These are phyloP conservation scores for Takashimella tepidaria DNA, from an alignment of 1,284 basidiomycete genomes.

Conservation along the genomic window DNA sequence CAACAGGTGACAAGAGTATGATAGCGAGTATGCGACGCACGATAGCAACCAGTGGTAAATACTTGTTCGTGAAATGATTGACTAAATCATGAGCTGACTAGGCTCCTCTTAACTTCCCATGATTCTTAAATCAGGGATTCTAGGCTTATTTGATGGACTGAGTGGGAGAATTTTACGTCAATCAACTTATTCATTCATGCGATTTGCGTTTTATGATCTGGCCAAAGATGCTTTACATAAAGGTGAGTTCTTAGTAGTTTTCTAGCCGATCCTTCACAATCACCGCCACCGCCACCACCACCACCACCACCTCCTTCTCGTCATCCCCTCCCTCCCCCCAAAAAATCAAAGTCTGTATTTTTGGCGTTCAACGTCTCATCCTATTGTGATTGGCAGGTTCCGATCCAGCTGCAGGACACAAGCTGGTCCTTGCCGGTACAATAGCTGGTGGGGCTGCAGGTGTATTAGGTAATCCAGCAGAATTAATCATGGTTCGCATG, in stretches of 20 bases:
- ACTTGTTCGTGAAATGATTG: too few species aligned
- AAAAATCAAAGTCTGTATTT: too few species aligned
- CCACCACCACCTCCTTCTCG: too few species aligned
- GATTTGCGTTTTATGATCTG: slow-evolving; percentile 90
- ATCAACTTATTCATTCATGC: slow-evolving; percentile 87
- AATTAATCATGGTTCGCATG: slow-evolving; percentile 77
- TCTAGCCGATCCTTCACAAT: too few species aligned
- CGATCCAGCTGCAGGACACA: slow-evolving; percentile 61
- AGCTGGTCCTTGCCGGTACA: slow-evolving; percentile 68
- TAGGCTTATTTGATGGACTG: slow-evolving; percentile 79
- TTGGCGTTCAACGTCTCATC: not conserved
- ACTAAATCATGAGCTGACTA: too few species aligned
- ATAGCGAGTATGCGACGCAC: slow-evolving; percentile 72
- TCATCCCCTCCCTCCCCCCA: too few species aligned
- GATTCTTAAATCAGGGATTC: slow-evolving; percentile 56
- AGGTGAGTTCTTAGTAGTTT: too few species aligned
- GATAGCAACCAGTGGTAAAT: slow-evolving; percentile 38
- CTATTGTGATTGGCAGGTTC: slow-evolving; percentile 16
- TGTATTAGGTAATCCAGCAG: slow-evolving; percentile 78
- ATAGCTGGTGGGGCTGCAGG: slow-evolving; percentile 75
- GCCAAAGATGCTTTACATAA: slow-evolving; percentile 75
- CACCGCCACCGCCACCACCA: too few species aligned
- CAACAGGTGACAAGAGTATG: slow-evolving; percentile 82
- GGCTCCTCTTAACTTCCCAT: too few species aligned
- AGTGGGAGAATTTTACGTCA: slow-evolving; percentile 84